Evolutionary conservation across 1,284 basidiomycete genomes (phyloP), one percentile per base, ranked within the genome.

Genomic region (Fomitopsis pinicola): DNA sequence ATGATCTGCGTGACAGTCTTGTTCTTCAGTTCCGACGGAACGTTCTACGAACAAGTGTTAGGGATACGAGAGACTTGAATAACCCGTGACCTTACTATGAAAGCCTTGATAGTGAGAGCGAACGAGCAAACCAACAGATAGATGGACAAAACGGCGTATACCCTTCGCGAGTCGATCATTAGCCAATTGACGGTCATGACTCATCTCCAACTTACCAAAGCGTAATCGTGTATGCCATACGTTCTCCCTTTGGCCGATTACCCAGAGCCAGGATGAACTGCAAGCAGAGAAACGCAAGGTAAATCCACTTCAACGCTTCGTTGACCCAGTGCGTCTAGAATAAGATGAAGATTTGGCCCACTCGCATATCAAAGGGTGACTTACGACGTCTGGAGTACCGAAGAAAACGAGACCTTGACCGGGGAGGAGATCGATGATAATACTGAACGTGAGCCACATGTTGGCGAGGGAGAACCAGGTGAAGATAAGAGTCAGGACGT

Each of bases 221-320:
- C 6, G 95, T 97, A 33, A 90, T 68, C 0, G 89, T 79, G 71
- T 98, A 98, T 7, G 92, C 86, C 45, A 82, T 72, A 58, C 89
- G 86, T 79, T 98, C 97, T 63, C 95, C 96, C 73, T 98, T 98
- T 1, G 97, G 97, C 65, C 97, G 81, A 75, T 98, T 98, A 61
- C 97, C 97, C 33, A 98, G 78, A 3, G 95, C 96, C n/a, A 98
- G 81, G 44, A 98, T 87, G 69, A 99, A 98, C 78, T 95, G 87
- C 22, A 95, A 76, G 40, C 86, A 92, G 40, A 97, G 79, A 78
- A 95, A 92, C 4, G 88, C 82, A 48, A 96, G 80, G 71, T 97
- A 98, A 46, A 95, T 78, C 94, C 94, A 96, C 78, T 92, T 90
- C 64, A 92, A 80, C 15, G 78, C 87, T 52, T 87, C 69, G 71